These are phyloP conservation scores for Letharia columbiana DNA, from an alignment of 495 filamentous ascomycete species.

Conservation along the genomic window DNA sequence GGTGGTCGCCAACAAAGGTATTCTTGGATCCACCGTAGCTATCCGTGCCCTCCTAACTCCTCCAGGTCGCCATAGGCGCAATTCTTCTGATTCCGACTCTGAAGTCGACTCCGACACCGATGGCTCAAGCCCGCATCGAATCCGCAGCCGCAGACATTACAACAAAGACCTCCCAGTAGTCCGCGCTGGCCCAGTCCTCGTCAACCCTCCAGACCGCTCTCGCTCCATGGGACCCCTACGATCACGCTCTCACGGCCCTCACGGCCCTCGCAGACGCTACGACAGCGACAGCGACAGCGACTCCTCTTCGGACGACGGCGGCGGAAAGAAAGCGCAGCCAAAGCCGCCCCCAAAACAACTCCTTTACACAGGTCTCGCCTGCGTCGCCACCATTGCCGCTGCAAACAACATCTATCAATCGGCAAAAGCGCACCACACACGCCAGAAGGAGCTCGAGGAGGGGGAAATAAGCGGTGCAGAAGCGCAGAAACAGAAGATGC, in stretches of 20 bases:
- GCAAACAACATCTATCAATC: constrained; percentile 24
- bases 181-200: background rate
- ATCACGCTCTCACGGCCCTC: background rate
- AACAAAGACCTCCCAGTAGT: background rate
- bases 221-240: background rate
- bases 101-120: background rate
- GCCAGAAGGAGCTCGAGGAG: constrained; percentile 10
- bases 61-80: background rate
- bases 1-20: background rate
- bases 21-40: background rate
- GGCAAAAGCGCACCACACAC: constrained; percentile 20
- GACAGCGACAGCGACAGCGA: constrained; percentile 2
- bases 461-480: constrained; percentile 15
- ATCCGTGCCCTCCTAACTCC: background rate
- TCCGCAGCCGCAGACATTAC: constrained; percentile 3
- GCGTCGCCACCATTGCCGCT: constrained; percentile 21
- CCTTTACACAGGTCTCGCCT: constrained; percentile 20
- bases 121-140: constrained; percentile 1
- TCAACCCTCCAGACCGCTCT: background rate
- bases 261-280: background rate
- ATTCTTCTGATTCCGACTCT: background rate
- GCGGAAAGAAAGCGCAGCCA: background rate
- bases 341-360: constrained; percentile 20
- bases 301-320: background rate
- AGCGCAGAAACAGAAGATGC: constrained; percentile 12